Evolutionary conservation across 2,329 filamentous ascomycete species (phyloP), one percentile per base, ranked within the genome.

Genomic region (Lasiodiplodia gonubiensis): DNA sequence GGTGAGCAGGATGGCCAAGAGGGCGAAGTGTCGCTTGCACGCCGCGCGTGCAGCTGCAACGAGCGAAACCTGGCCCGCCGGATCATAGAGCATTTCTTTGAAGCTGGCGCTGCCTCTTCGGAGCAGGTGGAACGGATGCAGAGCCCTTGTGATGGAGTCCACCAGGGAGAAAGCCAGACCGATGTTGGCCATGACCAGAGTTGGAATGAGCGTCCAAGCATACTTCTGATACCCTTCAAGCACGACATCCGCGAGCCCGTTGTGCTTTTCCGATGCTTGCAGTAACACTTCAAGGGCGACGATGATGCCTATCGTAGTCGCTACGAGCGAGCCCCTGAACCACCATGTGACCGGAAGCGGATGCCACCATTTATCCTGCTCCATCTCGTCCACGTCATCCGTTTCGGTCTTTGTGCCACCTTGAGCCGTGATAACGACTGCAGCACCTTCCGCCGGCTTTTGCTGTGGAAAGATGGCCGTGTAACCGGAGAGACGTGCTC

Each of bases 21-120:
- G 53, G 16, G 53, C 53, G n/a, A 55, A 21, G 53, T 55, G 35
- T n/a, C 53, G 53, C 35, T 55, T 37, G 8, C 53, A 12, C 18
- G 35, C 18, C 3, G 53, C 33, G 7, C 35, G 18, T 3, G n/a
- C 30, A 35, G 11, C 35, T 11, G 30, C 53, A 8, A 37, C 18
- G 8, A 55, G 33, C 18, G 53, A 21, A 4, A 35, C 53, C n/a
- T 55, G 30, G 30, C 53, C 53, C 10, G 35, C 30, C 16, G 53
- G 53, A 12, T 55, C 53, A n/a, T 37, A 55, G 3, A 55, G 30
- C n/a, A 55, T 30, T 10, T 55, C 53, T 1, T 11, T 4, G 30
- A 55, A 55, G 27, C 30, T n/a, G 30, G 21, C 35, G 14, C 37
- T 14, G 11, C 53, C 53, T 33, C n/a, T n/a, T 0, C 53, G n/a